Evolutionary conservation across 139 green algal genomes (phyloP), one percentile per base, ranked within the genome.

Genomic region (Coelastrella sp.): DNA sequence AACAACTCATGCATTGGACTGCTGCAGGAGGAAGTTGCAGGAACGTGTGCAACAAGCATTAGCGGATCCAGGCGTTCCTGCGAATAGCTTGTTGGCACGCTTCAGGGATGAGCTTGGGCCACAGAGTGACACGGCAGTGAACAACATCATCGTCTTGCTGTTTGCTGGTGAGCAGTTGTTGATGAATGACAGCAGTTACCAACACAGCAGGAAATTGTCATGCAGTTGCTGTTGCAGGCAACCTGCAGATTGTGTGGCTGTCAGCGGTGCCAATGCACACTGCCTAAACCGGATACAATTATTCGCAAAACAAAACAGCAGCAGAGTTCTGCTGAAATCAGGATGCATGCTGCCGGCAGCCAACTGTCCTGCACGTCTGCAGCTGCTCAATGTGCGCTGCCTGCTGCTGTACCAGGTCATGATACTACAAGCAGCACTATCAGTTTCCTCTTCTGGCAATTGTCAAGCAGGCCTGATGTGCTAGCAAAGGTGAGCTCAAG

Each of bases 361-460:
- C 61, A 68, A 7, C 61, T 68, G n/a, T 68, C 61, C 10, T 68
- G 61, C 61, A 7, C 10, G 7, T 68, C 61, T 68, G 61, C 7
- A 7, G 7, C 10, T 7, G 10, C 61, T 68, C 7, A 7, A 7
- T 68, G 61, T 68, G 61, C 61, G 7, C 8, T 76, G 61, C 54
- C 19, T 66, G 32, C 4, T 74, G n/a, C 23, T 61, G 81, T 64
- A 14, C 13, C 65, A 78, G 83, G 85, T 8, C 58, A 83, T 58
- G 85, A 89, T 32, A 89, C 85, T 57, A 76, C 73, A 8, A 83
- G 73, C 57, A 89, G 85, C 16, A 58, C 85, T 4, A 73, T 89
- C 8, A 83, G 71, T n/a, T 83, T 61, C 58, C 71, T 89, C 19
- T 59, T 89, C 3, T 66, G 20, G 14, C 57, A 74, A 22, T 66